These are phyloP conservation scores for Clarireedia sp. DNA, from an alignment of 2,329 filamentous ascomycete genomes.

Conservation along the genomic window DNA sequence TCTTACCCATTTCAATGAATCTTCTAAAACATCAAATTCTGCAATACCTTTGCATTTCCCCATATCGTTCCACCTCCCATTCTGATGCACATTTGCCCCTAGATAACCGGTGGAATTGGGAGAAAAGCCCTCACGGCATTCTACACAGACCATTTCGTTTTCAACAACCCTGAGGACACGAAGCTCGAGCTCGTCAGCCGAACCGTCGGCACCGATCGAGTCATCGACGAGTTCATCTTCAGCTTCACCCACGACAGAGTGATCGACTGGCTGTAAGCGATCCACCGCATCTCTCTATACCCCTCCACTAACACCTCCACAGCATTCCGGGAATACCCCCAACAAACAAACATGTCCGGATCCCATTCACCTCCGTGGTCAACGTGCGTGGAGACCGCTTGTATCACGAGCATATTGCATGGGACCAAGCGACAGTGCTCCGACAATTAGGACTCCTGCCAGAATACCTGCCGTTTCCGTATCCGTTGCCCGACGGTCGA, in stretches of 20 bases:
- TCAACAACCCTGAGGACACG: constrained; percentile 61
- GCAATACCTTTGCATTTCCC: too few species aligned
- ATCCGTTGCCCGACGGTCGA: constrained; percentile 33
- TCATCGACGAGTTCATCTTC: constrained; percentile 65
- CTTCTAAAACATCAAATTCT: too few species aligned
- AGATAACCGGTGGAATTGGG: constrained; percentile 56
- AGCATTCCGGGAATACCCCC: constrained; percentile 53
- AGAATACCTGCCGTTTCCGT: constrained; percentile 35
- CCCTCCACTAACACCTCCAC: not conserved
- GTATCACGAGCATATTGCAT: constrained; percentile 63
- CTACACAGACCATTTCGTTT: constrained; percentile 68
- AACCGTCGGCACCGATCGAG: constrained; percentile 62
- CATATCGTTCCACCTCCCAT: too few species aligned
- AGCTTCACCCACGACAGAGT: constrained; percentile 53
- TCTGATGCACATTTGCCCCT: not conserved
- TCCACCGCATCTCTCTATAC: too few species aligned
- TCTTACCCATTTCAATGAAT: too few species aligned
- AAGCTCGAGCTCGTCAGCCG: constrained; percentile 61
- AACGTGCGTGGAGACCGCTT: constrained; percentile 61
- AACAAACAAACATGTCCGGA: constrained; percentile 43
- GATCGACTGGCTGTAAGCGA: constrained; percentile 61
- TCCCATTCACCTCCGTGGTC: constrained; percentile 58
- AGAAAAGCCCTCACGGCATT: constrained; percentile 55
- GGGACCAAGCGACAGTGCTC: constrained; percentile 59
- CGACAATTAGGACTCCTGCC: constrained; percentile 51